Percentiles rank a stretch among this genome's conserved stretches.
Evolutionary conservation across 768 basidiomycete species (phyloP).

Genomic region (Amanita thiersii): DNA sequence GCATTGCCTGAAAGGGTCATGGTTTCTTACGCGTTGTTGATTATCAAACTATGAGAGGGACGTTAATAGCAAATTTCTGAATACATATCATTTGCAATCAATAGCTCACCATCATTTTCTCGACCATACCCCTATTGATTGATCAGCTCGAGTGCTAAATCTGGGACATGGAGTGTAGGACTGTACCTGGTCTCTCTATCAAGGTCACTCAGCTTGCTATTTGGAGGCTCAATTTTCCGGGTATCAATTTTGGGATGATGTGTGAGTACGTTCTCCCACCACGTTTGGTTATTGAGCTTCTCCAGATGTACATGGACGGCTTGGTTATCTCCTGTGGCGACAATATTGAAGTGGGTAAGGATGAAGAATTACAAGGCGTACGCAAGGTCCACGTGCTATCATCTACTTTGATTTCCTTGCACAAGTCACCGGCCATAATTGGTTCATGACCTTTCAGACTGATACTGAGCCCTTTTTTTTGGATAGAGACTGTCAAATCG

Average conservation of each 20-base stretch:
- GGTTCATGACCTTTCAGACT: slow-evolving; percentile 80
- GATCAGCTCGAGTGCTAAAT: slow-evolving; percentile 2
- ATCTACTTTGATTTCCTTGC: slow-evolving; percentile 90
- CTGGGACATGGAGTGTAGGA: not conserved
- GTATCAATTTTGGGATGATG: slow-evolving; percentile 98
- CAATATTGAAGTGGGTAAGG: slow-evolving; percentile 3
- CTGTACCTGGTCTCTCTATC: slow-evolving; percentile 89
- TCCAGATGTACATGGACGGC: slow-evolving; percentile 71
- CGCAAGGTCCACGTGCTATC: slow-evolving; percentile 97
- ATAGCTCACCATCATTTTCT: slow-evolving; percentile 97
- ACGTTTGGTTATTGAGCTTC: slow-evolving; percentile 80
- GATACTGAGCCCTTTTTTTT: slow-evolving; percentile 78
- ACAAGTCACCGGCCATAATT: slow-evolving; percentile 85
- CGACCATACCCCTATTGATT: slow-evolving; percentile 79
- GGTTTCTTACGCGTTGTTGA: slow-evolving; percentile 52
- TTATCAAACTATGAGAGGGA: slow-evolving; percentile 54
- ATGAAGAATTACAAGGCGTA: slow-evolving; percentile 28
- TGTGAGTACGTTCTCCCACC: slow-evolving; percentile 97
- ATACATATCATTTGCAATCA: not conserved
- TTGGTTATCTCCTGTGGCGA: slow-evolving; percentile 63
- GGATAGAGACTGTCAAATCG: slow-evolving; percentile 65
- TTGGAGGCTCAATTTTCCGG: slow-evolving; percentile 88
- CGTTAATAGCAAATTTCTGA: not conserved
- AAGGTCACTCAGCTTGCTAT: slow-evolving; percentile 92
- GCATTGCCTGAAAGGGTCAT: not conserved